These are phyloP conservation scores for Nothophytophthora sp. DNA, from an alignment of 352 stramenopile species.

Conservation along the genomic window DNA sequence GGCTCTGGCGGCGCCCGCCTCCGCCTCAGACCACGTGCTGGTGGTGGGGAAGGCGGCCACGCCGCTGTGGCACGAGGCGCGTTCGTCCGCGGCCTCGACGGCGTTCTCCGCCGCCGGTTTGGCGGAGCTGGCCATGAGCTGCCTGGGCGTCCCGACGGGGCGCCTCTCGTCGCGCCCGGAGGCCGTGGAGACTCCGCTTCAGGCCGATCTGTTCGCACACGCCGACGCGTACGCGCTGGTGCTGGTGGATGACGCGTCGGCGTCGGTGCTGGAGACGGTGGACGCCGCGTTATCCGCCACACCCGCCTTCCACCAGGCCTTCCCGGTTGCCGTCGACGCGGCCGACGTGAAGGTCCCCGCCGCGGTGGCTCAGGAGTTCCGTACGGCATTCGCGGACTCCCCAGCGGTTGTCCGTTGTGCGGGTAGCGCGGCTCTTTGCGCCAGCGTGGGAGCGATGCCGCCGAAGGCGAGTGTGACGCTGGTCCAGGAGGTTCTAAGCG, in stretches of 20 bases:
- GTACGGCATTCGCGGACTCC: constrained; percentile 4
- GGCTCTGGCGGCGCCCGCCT: constrained; percentile 6
- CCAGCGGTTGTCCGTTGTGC: constrained; percentile 23
- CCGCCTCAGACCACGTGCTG: constrained; percentile 25
- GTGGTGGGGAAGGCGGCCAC: constrained; percentile 20
- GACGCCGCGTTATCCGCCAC: constrained; percentile 17
- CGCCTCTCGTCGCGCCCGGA: constrained; percentile 18
- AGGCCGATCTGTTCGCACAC: constrained; percentile 45
- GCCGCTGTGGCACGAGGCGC: constrained; percentile 24
- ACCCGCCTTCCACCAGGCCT: constrained; percentile 32
- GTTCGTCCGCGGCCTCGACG: not conserved
- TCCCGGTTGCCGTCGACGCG: constrained; percentile 17
- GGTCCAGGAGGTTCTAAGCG: constrained; percentile 24
- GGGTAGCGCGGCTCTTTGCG: constrained; percentile 28
- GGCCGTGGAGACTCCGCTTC: constrained; percentile 26
- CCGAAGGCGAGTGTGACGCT: constrained; percentile 3
- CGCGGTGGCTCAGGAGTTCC: constrained; percentile 31
- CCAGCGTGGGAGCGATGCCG: constrained; percentile 9
- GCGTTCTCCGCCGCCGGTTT: constrained; percentile 35
- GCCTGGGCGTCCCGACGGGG: constrained; percentile 30
- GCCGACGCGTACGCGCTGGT: constrained; percentile 35
- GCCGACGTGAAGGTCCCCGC: constrained; percentile 21
- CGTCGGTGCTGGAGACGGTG: constrained; percentile 14
- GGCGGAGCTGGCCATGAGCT: constrained; percentile 37
- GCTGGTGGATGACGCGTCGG: constrained; percentile 27